Percentiles rank a stretch among this genome's conserved stretches.
These are phyloP conservation scores for Epichloe uncinata DNA, from an alignment of 2,329 filamentous ascomycete genomes.

Conservation along the genomic window DNA sequence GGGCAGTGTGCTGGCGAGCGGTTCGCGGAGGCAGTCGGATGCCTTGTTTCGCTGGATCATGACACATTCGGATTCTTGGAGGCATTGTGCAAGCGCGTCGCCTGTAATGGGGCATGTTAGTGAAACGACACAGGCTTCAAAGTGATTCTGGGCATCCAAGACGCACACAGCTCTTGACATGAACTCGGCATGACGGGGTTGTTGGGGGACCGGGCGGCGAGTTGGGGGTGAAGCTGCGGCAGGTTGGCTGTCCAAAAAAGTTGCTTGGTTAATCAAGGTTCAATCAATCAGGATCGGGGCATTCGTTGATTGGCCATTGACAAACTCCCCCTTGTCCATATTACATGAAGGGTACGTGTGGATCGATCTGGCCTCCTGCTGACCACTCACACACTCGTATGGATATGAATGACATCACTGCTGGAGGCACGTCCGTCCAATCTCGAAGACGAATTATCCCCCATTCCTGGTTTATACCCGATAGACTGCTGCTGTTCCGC, in stretches of 20 bases:
- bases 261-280: not conserved
- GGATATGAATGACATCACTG: slow-evolving; percentile 9
- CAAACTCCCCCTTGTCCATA: too few species aligned
- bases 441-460: not conserved
- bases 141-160: not conserved
- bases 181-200: slow-evolving; percentile 65
- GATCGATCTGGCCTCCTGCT: not conserved
- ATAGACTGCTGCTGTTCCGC: not conserved
- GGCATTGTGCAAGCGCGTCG: slow-evolving; percentile 82
- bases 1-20: slow-evolving; percentile 70
- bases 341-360: too few species aligned
- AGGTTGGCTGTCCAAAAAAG: not conserved
- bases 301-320: too few species aligned
- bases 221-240: not conserved
- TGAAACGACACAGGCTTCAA: too few species aligned
- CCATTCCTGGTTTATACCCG: not conserved
- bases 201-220: not conserved
- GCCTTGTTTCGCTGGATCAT: slow-evolving; percentile 82
- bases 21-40: slow-evolving; percentile 74
- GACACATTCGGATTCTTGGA: slow-evolving; percentile 93
- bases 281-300: too few species aligned
- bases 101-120: slow-evolving; percentile 36
- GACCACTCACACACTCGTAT: slow-evolving; percentile 2
- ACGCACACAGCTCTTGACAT: slow-evolving; percentile 89
- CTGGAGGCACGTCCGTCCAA: not conserved